Base-by-base conservation (phyloP, 345 rosid genomes). In the Gossypium australe region DNA sequence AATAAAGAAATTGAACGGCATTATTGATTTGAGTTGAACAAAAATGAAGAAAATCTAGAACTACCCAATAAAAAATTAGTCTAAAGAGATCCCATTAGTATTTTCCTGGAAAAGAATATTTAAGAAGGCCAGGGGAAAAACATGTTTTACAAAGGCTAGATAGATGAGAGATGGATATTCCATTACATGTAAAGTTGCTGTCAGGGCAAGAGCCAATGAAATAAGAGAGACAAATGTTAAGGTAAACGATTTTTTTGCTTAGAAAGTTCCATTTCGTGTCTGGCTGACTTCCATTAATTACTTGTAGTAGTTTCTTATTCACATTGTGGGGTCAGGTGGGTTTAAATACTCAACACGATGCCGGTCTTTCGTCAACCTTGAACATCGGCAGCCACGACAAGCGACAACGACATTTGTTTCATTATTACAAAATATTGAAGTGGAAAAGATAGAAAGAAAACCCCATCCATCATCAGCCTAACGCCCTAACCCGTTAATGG, bases 1-100 rank as follows among this genome's bases (percentile, higher is more conserved):
- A n/a, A 70, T n/a, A 9, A 6, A 34, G 38, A 53, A 18, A 20
- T 41, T 56, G 58, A 75, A 43, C 44, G 75, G 43, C 82, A 60
- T 66, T n/a, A 67, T 55, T 80, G 81, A 84, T 63, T 45, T 44
- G 41, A 49, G 7, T 18, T 14, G 34, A 71, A 73, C 13, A 57
- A 73, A 41, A 57, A 67, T 5, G 25, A 55, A 7, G 60, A 18
- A 45, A 59, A 48, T 20, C 3, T 13, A 17, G 12, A 25, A 62
- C 38, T 14, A 27, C 9, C 59, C 48, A 49, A 61, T 25, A 45
- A 62, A 72, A 48, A 61, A 8, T 11, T 22, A n/a, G 49, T 49
- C 11, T 25, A 61, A 48, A 60, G 22, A n/a, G 57, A 48, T 55
- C 13, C 74, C 18, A 55, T 11, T 67, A 6, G 6, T 20, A 20